phyloP scores from a whole-genome alignment of 169 alveolate species.

The Cryptosporidium sp. region DNA sequence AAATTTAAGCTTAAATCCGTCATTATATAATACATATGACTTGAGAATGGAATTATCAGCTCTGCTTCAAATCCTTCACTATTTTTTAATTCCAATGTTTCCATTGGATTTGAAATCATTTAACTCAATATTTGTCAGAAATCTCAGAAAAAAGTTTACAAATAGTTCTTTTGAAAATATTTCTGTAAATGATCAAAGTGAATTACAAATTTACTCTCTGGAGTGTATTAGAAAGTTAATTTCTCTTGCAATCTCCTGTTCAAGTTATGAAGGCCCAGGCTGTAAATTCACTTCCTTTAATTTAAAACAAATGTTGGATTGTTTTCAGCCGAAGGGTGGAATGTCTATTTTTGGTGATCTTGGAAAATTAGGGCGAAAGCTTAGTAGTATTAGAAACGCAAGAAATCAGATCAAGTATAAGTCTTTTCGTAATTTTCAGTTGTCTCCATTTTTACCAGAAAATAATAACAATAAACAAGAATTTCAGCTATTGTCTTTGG shows the following conservation, averaged over 20 bases:
- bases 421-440: slow-evolving; percentile 18
- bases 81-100: slow-evolving; percentile 20
- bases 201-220: background rate
- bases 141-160: slow-evolving; percentile 36
- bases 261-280: slow-evolving; percentile 66
- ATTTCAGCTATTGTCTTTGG: background rate
- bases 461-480: background rate
- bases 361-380: background rate
- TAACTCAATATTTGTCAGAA: slow-evolving; percentile 20
- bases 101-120: slow-evolving; percentile 19
- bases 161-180: slow-evolving; percentile 30
- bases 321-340: background rate
- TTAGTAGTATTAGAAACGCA: slow-evolving; percentile 15
- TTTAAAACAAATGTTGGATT: background rate
- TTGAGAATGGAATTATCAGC: background rate
- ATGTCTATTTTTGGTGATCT: background rate
- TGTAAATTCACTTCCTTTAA: slow-evolving; percentile 35
- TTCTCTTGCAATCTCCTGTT: slow-evolving; percentile 43
- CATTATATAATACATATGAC: background rate
- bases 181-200: background rate
- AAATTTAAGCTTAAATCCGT: background rate
- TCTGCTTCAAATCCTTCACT: slow-evolving; percentile 10
- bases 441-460: slow-evolving; percentile 18
- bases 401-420: slow-evolving; percentile 8
- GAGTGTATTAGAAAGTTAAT: background rate